These are phyloP conservation scores for Colletotrichum sidae DNA, from an alignment of 2,329 filamentous ascomycete species.

Conservation along the genomic window DNA sequence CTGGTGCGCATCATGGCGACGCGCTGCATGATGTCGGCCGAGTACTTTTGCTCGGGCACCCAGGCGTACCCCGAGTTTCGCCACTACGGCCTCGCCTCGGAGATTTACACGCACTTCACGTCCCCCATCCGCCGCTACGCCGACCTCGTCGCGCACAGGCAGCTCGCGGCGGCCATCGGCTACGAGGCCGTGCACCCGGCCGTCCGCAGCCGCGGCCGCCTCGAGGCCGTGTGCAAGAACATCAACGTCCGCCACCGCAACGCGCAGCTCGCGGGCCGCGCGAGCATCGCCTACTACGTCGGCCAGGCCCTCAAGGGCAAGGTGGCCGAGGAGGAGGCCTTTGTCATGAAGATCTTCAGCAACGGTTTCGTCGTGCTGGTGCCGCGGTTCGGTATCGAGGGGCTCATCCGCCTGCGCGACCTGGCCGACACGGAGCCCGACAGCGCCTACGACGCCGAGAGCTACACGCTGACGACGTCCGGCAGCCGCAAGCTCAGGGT, in stretches of 20 bases:
- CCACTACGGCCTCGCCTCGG: constrained; percentile 94
- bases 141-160: constrained; percentile 93
- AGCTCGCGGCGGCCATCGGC: constrained; percentile 93
- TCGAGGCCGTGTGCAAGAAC: constrained; percentile 96
- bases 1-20: constrained; percentile 97
- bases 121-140: constrained; percentile 97
- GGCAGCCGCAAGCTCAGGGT: constrained; percentile 70
- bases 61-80: constrained; percentile 94
- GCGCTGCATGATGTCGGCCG: constrained; percentile 98
- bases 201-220: constrained; percentile 82
- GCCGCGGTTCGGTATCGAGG: constrained; percentile 94
- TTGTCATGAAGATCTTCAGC: constrained; percentile 96
- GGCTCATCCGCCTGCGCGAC: constrained; percentile 87
- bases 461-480: constrained; percentile 77
- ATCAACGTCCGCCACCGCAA: constrained; percentile 98
- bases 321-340: constrained; percentile 86
- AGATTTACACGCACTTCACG: constrained; percentile 99
- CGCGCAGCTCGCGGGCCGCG: constrained; percentile 93
- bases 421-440: constrained; percentile 82
- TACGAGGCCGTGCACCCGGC: constrained; percentile 89
- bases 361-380: constrained; percentile 98
- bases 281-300: constrained; percentile 97
- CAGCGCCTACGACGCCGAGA: constrained; percentile 85
- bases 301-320: constrained; percentile 90
- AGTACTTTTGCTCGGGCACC: constrained; percentile 96